Evolutionary conservation across 495 filamentous ascomycete species (phyloP).

Genomic region (Sabuloglossum arenarium): DNA sequence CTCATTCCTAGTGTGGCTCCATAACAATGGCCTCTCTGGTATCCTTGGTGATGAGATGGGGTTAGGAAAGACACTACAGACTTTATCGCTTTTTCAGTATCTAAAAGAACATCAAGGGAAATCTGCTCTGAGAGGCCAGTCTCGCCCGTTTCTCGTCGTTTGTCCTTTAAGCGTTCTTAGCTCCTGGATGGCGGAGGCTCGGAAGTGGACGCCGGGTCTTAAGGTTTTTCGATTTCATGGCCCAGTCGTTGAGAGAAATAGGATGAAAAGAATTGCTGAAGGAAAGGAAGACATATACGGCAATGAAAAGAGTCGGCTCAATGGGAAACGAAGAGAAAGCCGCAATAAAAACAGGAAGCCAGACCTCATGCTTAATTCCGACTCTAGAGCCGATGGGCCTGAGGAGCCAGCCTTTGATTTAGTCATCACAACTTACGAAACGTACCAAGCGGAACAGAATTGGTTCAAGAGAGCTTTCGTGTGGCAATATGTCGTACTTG

Average conservation of each 20-base stretch:
- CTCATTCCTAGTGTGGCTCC: conserved; percentile 35
- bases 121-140: conserved; percentile 12
- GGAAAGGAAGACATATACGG: conserved; percentile 21
- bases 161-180: conserved; percentile 37
- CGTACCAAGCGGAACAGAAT: conserved; percentile 29
- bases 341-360: neutral
- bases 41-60: conserved; percentile 45
- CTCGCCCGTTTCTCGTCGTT: conserved; percentile 34
- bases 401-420: conserved; percentile 20
- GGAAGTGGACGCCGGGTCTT: conserved; percentile 35
- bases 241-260: conserved; percentile 22
- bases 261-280: conserved; percentile 27
- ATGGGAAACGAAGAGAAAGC: neutral
- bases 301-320: conserved; percentile 13
- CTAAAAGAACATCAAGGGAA: conserved; percentile 19
- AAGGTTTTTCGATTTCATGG: conserved; percentile 38
- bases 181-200: conserved; percentile 34
- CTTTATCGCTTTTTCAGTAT: conserved; percentile 33
- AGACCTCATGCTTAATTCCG: conserved; percentile 14
- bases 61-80: conserved; percentile 41
- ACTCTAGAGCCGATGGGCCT: conserved; percentile 15
- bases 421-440: conserved; percentile 42
- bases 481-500: conserved; percentile 35
- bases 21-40: conserved; percentile 34
- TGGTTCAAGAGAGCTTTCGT: conserved; percentile 40